Evolutionary conservation across 176 grass and related monocot genomes (phyloP).

Genomic region (Juncus effusus): DNA sequence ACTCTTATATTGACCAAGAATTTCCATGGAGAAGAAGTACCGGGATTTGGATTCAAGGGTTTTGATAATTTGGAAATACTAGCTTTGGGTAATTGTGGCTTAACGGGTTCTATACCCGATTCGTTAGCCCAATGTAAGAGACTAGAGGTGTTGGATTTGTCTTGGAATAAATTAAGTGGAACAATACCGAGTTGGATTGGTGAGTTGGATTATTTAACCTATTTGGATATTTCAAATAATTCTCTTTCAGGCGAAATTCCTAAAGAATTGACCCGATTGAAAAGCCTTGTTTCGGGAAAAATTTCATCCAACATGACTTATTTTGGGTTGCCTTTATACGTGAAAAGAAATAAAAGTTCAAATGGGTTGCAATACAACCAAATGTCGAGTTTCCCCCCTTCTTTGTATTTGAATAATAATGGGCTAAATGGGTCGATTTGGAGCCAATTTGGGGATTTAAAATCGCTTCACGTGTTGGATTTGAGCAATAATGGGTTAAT

Average conservation of each 20-base stretch:
- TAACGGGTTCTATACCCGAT: constrained; percentile 53
- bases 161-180: constrained; percentile 77
- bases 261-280: constrained; percentile 60
- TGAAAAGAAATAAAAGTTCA: constrained; percentile 80
- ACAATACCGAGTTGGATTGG: constrained; percentile 53
- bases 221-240: constrained; percentile 94
- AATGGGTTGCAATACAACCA: constrained; percentile 83
- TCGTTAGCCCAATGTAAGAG: constrained; percentile 66
- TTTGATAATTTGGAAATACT: constrained; percentile 70
- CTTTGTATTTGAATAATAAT: constrained; percentile 75
- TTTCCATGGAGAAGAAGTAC: constrained; percentile 70
- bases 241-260: constrained; percentile 66
- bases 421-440: constrained; percentile 62
- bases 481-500: constrained; percentile 73
- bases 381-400: constrained; percentile 84
- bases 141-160: constrained; percentile 90
- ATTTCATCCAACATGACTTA: constrained; percentile 31
- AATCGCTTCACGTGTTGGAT: constrained; percentile 85
- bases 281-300: constrained; percentile 51
- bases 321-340: constrained; percentile 68
- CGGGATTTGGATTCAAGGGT: constrained; percentile 15
- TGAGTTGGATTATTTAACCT: constrained; percentile 58
- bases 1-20: constrained; percentile 87
- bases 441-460: constrained; percentile 76
- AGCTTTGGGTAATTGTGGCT: constrained; percentile 69